Conservation (phyloP, 2,329 filamentous ascomycete genomes). For the Neoascochyta sp. region DNA sequence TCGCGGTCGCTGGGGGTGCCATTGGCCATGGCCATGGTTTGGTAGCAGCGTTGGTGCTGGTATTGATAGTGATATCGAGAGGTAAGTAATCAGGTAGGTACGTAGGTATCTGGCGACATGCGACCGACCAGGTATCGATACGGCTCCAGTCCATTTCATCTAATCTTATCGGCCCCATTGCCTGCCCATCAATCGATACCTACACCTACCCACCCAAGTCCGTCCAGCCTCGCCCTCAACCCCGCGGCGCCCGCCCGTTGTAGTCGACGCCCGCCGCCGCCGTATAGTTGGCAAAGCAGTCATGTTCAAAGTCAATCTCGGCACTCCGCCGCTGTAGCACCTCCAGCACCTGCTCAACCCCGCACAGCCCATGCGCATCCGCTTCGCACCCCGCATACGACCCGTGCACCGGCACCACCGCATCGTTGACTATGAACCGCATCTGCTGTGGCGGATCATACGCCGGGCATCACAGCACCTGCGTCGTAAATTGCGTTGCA, state of each 20-base stretch:
- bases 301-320: slow-evolving; percentile 28
- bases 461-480: slow-evolving; percentile 23
- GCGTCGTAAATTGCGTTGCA: slow-evolving; percentile 30
- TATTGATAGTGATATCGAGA: too few species aligned
- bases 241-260: slow-evolving; percentile 24
- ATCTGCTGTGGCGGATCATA: slow-evolving; percentile 25
- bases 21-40: too few species aligned
- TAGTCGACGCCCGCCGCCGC: slow-evolving; percentile 22
- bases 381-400: slow-evolving; percentile 21
- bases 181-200: too few species aligned
- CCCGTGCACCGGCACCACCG: slow-evolving; percentile 23
- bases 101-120: too few species aligned
- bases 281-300: slow-evolving; percentile 31
- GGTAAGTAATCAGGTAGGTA: too few species aligned
- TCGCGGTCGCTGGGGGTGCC: slow-evolving; percentile 22
- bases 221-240: background rate
- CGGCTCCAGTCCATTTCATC: too few species aligned
- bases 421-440: slow-evolving; percentile 31
- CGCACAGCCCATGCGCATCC: slow-evolving; percentile 24
- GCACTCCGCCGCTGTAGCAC: slow-evolving; percentile 26
- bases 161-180: too few species aligned
- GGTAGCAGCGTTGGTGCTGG: too few species aligned
- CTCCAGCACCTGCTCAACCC: slow-evolving; percentile 25
- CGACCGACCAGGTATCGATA: too few species aligned
- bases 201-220: too few species aligned